Conservation (phyloP, 306 rosid genomes). For the Glycine soja region DNA sequence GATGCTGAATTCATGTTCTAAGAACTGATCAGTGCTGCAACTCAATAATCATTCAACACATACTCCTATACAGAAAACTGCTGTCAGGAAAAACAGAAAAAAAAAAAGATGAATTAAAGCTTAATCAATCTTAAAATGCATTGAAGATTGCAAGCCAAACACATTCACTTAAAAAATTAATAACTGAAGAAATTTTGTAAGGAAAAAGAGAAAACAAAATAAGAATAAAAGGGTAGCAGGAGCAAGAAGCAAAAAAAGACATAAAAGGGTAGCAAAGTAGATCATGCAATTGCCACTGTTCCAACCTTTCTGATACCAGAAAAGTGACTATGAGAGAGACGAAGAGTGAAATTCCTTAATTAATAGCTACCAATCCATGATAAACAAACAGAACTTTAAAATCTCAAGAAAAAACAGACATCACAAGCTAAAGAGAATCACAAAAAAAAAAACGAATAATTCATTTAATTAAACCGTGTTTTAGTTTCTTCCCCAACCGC, state of each 20-base stretch:
- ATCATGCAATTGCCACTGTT: neutral
- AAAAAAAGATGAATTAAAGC: constrained; percentile 1
- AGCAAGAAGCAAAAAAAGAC: no score
- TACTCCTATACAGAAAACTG: neutral
- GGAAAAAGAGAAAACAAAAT: neutral
- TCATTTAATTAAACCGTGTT: constrained; percentile 22
- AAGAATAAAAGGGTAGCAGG: neutral
- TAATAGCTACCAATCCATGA: neutral
- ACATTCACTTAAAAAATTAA: neutral
- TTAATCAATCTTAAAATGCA: constrained; percentile 17
- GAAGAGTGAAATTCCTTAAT: neutral
- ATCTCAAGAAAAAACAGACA: constrained; percentile 40
- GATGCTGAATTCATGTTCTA: constrained; percentile 77
- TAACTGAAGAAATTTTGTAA: neutral
- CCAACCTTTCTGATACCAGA: neutral
- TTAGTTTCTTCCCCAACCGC: constrained; percentile 31
- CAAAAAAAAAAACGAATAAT: constrained; percentile 1
- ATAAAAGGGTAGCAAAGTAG: neutral
- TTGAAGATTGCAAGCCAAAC: neutral
- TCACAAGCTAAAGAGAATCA: constrained; percentile 16
- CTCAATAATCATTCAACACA: no score
- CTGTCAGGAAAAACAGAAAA: neutral
- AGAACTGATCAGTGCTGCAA: constrained; percentile 46
- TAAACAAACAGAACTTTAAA: constrained; percentile 8
- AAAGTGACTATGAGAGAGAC: constrained; percentile 10